Conservation (phyloP, 2,329 filamentous ascomycete genomes). For the Sphaerulina populicola region DNA sequence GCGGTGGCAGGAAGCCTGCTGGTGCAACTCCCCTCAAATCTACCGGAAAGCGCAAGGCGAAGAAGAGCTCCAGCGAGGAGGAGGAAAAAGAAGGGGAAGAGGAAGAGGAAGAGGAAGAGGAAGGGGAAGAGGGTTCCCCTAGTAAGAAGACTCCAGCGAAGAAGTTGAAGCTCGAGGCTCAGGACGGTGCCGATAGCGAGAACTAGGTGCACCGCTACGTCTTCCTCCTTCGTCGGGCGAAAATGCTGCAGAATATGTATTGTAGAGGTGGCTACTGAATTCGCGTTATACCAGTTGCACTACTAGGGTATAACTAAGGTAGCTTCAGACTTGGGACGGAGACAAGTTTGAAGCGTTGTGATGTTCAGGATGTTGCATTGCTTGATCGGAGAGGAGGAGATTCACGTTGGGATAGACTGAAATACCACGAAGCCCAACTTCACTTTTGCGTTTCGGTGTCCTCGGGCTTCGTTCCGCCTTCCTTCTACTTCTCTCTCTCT, state of each 20-base stretch:
- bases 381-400: too few species aligned
- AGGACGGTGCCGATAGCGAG: not conserved
- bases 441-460: not conserved
- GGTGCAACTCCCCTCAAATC: not conserved
- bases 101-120: not conserved
- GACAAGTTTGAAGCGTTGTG: too few species aligned
- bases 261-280: not conserved
- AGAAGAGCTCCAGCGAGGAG: not conserved
- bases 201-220: slow-evolving; percentile 4
- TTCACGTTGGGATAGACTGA: too few species aligned
- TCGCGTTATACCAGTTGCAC: not conserved
- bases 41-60: not conserved
- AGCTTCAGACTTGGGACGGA: too few species aligned
- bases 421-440: not conserved
- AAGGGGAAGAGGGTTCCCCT: not conserved
- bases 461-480: not conserved
- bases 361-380: too few species aligned
- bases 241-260: not conserved
- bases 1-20: not conserved
- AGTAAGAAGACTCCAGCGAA: not conserved
- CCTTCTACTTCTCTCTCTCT: not conserved
- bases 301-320: not conserved
- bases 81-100: not conserved
- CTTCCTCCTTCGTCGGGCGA: slow-evolving; percentile 1
- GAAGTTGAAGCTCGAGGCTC: not conserved